A percentile compares a stretch with the other conserved stretches of the same genome.
Conservation (phyloP, 2,329 filamentous ascomycete genomes). For the Fusarium camptoceras region DNA sequence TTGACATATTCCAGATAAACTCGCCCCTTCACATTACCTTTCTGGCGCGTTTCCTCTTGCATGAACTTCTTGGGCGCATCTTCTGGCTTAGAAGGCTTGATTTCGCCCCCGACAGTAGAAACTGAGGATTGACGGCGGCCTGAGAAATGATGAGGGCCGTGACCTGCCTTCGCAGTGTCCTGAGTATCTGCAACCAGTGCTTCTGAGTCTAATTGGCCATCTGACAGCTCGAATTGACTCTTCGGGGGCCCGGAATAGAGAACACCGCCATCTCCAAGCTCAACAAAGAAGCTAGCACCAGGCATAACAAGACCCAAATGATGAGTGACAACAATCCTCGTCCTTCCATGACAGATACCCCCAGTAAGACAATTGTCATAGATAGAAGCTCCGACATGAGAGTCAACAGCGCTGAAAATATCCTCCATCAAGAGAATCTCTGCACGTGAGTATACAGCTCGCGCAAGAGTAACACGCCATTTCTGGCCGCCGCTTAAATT, state of each 20-base stretch:
- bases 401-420: constrained; percentile 84
- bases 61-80: constrained; percentile 74
- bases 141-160: not conserved
- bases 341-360: constrained; percentile 74
- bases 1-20: constrained; percentile 75
- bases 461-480: constrained; percentile 82
- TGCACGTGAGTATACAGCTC: constrained; percentile 81
- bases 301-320: constrained; percentile 77
- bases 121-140: not conserved
- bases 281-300: constrained; percentile 77
- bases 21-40: constrained; percentile 72
- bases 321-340: constrained; percentile 84
- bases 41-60: constrained; percentile 77
- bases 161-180: constrained; percentile 41
- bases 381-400: constrained; percentile 80
- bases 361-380: constrained; percentile 80
- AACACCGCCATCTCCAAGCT: constrained; percentile 75
- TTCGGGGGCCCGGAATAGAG: constrained; percentile 51
- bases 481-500: constrained; percentile 86
- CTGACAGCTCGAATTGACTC: not conserved
- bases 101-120: not conserved
- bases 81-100: constrained; percentile 63
- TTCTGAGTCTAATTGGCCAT: not conserved
- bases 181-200: constrained; percentile 56
- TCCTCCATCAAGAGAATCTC: constrained; percentile 82